Conservation (phyloP, 805 yeast genomes). For the Hanseniaspora taiwanica region DNA sequence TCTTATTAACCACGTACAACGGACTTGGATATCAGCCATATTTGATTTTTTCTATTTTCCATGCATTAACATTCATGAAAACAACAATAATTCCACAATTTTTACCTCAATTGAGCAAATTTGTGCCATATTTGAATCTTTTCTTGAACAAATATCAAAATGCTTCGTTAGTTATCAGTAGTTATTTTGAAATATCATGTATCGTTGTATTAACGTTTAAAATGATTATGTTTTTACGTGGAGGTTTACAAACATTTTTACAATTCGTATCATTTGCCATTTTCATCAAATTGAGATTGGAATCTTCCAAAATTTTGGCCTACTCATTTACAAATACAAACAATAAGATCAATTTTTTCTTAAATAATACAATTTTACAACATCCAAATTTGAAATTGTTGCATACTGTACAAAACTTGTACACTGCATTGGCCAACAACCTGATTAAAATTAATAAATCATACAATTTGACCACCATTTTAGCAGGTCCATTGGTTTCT, state of each 20-base stretch:
- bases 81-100: constrained; percentile 54
- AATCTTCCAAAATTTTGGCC: not conserved
- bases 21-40: constrained; percentile 60
- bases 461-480: too few species aligned
- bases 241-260: not conserved
- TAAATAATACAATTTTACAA: too few species aligned
- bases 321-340: not conserved
- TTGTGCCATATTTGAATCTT: constrained; percentile 21
- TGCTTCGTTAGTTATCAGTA: constrained; percentile 42
- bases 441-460: too few species aligned
- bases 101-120: constrained; percentile 17
- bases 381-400: too few species aligned
- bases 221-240: not conserved
- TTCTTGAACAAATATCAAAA: constrained; percentile 46
- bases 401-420: too few species aligned
- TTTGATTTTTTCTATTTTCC: constrained; percentile 68
- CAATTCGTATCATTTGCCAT: not conserved
- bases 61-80: constrained; percentile 58
- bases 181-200: constrained; percentile 39
- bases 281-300: not conserved
- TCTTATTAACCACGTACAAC: constrained; percentile 37
- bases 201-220: constrained; percentile 12
- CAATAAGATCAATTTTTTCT: too few species aligned
- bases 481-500: too few species aligned
- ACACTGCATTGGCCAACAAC: too few species aligned